A percentile compares a stretch with the other conserved stretches of the same genome.
phyloP scores from a whole-genome alignment of 345 rosid genomes.

The Murraya paniculata region DNA sequence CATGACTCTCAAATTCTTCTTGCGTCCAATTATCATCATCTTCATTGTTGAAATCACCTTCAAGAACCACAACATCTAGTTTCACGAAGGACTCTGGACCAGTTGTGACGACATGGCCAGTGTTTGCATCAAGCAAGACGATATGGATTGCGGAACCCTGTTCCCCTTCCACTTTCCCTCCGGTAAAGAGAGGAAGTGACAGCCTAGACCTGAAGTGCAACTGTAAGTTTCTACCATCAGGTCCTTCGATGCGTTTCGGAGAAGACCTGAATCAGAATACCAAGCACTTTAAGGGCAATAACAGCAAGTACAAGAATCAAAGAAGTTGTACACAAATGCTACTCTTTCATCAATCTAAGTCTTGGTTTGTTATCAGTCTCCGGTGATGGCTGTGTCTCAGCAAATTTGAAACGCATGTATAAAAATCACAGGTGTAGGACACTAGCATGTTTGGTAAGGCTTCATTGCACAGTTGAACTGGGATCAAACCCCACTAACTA shows the following conservation, averaged over 20 bases:
- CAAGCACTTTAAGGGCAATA: neutral
- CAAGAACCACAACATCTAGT: conserved; percentile 87
- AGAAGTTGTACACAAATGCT: neutral
- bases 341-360: neutral
- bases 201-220: conserved; percentile 77
- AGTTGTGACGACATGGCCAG: conserved; percentile 64
- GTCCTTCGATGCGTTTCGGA: conserved; percentile 75
- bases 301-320: neutral
- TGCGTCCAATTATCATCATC: conserved; percentile 73
- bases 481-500: neutral
- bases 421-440: neutral
- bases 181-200: conserved; percentile 91
- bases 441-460: neutral
- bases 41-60: conserved; percentile 92
- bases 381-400: too few relatives aligned
- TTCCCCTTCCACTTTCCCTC: conserved; percentile 97
- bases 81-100: conserved; percentile 76
- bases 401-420: neutral
- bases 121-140: conserved; percentile 58
- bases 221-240: conserved; percentile 78
- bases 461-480: neutral
- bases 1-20: conserved; percentile 83
- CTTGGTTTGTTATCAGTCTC: too few relatives aligned
- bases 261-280: conserved; percentile 52
- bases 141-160: conserved; percentile 87